Base-by-base conservation (phyloP, 345 rosid genomes). In the Pistacia vera region DNA sequence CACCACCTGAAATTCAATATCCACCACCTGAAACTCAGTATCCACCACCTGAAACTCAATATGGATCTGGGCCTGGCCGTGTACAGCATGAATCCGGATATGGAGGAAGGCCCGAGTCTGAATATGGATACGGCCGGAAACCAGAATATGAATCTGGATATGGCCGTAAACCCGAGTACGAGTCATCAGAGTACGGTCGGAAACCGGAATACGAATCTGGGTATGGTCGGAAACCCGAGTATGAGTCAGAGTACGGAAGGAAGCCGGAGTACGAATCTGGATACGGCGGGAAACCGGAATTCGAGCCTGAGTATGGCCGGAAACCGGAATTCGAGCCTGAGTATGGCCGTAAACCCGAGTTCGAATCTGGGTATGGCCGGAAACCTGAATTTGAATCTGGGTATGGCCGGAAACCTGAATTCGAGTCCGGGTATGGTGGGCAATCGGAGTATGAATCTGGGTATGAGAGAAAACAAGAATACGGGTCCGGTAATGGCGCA, bases 121-220 rank as follows among this genome's bases (percentile, higher is more conserved):
- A 71, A 10, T 85, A 82, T 25, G 94, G 85, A 2, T 30, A 30
- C 33, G 33, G 33, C 33, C 33, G 33, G 33, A 30, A 30, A 30
- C 33, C 86, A 0, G 90, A 71, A 10, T 85, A 82, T 20, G 94
- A 84, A 4, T 81, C 87, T 12, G 92, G 87, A 1, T 71, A 82
- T 36, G 83, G 87, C 1, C 51, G 88, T 62, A 82, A 5, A 28
- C 74, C 82, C 0, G 82, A 77, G 4, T 54, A 65, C 62, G 84
- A 77, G 38, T 22, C 22, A 22, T 75, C 84, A 0, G 88, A 75
- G 1, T 59, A 81, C 6, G 85, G 81, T 8, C 56, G 84, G n/a
- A 66, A 12, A 48, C 78, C 78, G 0, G 84, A 79, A 58, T 25
- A 71, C 65, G 80, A 83, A 52, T 78, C 84, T 3, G 88, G 77